Conservation (phyloP, 768 basidiomycete species). For the Tulasnella sp. region DNA sequence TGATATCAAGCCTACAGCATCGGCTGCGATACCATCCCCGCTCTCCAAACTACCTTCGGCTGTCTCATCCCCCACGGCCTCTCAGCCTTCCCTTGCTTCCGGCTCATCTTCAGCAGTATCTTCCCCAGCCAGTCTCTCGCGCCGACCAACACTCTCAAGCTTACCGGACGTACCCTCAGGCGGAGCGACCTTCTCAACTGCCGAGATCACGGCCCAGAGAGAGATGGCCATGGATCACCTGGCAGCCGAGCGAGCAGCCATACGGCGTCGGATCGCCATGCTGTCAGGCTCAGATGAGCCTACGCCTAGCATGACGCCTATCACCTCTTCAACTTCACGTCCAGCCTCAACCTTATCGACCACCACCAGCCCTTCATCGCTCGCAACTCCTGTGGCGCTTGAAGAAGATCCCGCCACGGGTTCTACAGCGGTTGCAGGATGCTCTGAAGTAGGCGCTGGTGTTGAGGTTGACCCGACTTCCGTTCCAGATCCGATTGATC, state of each 20-base stretch:
- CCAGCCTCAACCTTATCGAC: constrained; percentile 1
- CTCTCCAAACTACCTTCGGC: not conserved
- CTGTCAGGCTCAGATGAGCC: not conserved
- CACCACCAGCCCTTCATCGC: not conserved
- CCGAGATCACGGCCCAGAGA: too few relatives aligned
- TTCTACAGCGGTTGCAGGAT: too few relatives aligned
- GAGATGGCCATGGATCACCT: not conserved
- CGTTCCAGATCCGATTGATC: too few relatives aligned
- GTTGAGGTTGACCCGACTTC: too few relatives aligned
- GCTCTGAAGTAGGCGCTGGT: too few relatives aligned
- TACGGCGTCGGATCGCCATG: constrained; percentile 9
- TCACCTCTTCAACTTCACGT: not conserved
- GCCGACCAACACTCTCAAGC: not conserved
- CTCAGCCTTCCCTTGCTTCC: constrained; percentile 1
- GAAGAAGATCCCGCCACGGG: constrained; percentile 8
- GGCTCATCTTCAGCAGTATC: not conserved
- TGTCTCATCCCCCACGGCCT: not conserved
- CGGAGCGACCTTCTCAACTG: too few relatives aligned
- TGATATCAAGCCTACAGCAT: too few relatives aligned
- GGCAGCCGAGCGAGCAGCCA: constrained; percentile 1
- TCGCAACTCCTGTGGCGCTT: not conserved
- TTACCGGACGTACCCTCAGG: not conserved
- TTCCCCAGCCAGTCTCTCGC: not conserved
- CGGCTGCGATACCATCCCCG: not conserved
- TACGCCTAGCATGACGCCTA: not conserved